These are phyloP conservation scores for Kuraishia hungarica DNA, from an alignment of 805 yeast species.

Conservation along the genomic window DNA sequence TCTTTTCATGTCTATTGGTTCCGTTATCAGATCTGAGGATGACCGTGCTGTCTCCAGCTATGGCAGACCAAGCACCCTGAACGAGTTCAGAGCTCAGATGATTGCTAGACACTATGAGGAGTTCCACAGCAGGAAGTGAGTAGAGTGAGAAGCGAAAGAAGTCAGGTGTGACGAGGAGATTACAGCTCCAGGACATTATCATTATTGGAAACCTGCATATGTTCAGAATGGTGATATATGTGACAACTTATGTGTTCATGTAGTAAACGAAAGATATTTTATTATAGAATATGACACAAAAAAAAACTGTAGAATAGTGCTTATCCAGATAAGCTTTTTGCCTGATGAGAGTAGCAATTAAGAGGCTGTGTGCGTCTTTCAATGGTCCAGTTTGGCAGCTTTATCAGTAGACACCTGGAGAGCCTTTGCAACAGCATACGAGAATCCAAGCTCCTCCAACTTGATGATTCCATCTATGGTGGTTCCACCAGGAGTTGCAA, in stretches of 20 bases:
- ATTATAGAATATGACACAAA: background rate
- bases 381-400: background rate
- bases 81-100: slow-evolving; percentile 30
- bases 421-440: background rate
- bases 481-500: slow-evolving; percentile 97
- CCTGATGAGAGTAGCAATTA: too few species aligned
- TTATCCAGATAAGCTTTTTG: too few species aligned
- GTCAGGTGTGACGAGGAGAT: background rate
- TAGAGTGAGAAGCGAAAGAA: background rate
- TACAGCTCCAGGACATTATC: background rate
- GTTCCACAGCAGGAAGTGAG: background rate
- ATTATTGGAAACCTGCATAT: too few species aligned
- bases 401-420: background rate
- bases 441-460: slow-evolving; percentile 58
- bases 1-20: slow-evolving; percentile 92
- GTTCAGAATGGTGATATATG: background rate
- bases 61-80: slow-evolving; percentile 20
- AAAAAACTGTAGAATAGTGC: too few species aligned
- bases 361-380: too few species aligned
- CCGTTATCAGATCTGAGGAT: slow-evolving; percentile 76
- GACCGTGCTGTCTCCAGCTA: slow-evolving; percentile 12
- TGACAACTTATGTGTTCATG: background rate
- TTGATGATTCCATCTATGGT: slow-evolving; percentile 91
- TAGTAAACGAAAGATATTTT: background rate
- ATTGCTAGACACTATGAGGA: slow-evolving; percentile 27